Evolutionary conservation across 805 yeast species (phyloP), one percentile per base, ranked within the genome.

Genomic region (Maudiozyma pseudohumilis): DNA sequence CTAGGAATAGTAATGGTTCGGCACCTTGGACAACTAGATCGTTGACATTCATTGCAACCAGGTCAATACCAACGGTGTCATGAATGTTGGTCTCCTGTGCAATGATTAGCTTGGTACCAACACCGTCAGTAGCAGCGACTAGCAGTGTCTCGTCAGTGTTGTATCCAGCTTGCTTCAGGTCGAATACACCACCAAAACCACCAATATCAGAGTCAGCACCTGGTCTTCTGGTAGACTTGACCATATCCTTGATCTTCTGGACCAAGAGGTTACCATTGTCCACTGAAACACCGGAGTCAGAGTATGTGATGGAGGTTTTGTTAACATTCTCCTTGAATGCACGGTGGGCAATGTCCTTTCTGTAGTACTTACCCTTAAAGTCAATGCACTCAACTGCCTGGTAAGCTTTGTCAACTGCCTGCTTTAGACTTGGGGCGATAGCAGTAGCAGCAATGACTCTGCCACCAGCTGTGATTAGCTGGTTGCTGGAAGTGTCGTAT

Each of bases 21-120:
- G 98, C 98, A 56, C 99, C 99, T 69, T 94, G 98, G 16, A 92
- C 99, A 39, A 92, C 86, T 53, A 92, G 72, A 63, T 92, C 99
- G 57, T 92, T 92, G 29, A 92, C 99, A 58, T 88, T 94, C 99
- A 92, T 92, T 42, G 97, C 99, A 36, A 92, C 99, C 46, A 92
- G 73, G 64, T 92, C 99, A 50, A 92, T 86, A 58, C 99, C 99
- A 31, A 92, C 99, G n/a, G 98, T 89, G 59, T 86, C 77, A 58
- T 94, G 97, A 40, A 82, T 83, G 51, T 80, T 69, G 65, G 88
- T 70, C 47, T 75, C 76, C 66, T 92, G 97, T 1, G 97, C 98
- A 57, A 94, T 77, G 70, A 87, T 78, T 48, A 92, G 75, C 65
- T 92, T 92, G 43, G 98, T 89, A 48, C 99, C 99, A 41, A 92